Evolutionary conservation across 345 rosid genomes (phyloP).

Genomic region (Heritiera fomes): DNA sequence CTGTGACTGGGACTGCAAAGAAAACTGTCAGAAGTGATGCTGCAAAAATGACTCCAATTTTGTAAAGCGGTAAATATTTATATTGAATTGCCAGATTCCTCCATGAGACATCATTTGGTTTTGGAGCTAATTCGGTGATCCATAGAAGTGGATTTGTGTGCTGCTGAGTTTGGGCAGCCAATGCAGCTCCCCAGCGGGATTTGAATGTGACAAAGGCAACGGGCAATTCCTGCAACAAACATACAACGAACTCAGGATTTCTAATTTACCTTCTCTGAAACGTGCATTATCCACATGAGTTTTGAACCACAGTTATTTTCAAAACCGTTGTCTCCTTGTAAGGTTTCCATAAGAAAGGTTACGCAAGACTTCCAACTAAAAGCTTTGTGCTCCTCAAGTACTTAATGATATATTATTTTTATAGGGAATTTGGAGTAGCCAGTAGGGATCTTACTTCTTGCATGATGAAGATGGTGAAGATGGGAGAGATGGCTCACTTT

Average conservation of each 20-base stretch:
- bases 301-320: no score
- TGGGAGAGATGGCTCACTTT: background rate
- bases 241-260: background rate
- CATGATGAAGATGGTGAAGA: background rate
- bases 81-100: constrained; percentile 60
- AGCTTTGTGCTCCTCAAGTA: background rate
- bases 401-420: background rate
- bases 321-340: no score
- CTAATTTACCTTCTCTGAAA: background rate
- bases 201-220: constrained; percentile 85
- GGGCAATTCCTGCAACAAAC: constrained; percentile 63
- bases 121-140: constrained; percentile 86
- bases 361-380: background rate
- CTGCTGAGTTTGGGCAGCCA: constrained; percentile 84
- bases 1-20: constrained; percentile 88
- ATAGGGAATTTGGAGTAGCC: background rate
- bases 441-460: background rate
- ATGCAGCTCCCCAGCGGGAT: constrained; percentile 64
- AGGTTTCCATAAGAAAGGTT: background rate
- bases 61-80: constrained; percentile 54
- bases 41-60: constrained; percentile 65
- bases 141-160: constrained; percentile 71
- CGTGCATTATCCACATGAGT: background rate
- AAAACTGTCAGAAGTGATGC: constrained; percentile 77
- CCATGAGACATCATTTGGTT: constrained; percentile 84